Percentiles rank a stretch among this genome's conserved stretches.
Conservation (phyloP, 73 alveolate genomes). For the Vitrella brassicaformis region DNA sequence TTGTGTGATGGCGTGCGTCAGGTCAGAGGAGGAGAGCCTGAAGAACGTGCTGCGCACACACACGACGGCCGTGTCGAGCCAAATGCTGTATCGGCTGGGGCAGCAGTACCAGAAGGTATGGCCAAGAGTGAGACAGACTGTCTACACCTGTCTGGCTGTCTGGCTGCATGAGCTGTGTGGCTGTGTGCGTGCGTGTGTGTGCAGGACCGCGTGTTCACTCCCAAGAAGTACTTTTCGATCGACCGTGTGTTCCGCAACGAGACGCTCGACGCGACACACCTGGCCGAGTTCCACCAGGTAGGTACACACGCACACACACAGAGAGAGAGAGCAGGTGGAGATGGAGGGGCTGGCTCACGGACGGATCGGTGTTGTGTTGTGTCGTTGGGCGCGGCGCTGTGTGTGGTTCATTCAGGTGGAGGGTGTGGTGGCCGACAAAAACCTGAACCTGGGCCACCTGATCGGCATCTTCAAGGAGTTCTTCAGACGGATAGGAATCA, state of each 20-base stretch:
- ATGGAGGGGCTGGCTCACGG: too few relatives aligned
- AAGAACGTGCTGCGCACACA: slow-evolving; percentile 98
- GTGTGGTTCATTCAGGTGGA: too few relatives aligned
- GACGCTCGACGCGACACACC: slow-evolving; percentile 97
- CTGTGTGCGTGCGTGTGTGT: too few relatives aligned
- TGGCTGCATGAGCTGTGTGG: too few relatives aligned
- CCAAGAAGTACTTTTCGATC: slow-evolving; percentile 92
- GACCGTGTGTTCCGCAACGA: slow-evolving; percentile 99
- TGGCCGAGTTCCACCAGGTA: slow-evolving; percentile 95
- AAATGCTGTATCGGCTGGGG: slow-evolving; percentile 66
- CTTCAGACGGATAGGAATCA: slow-evolving; percentile 93
- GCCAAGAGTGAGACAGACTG: too few relatives aligned
- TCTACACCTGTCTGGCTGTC: too few relatives aligned
- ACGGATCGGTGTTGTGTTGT: too few relatives aligned
- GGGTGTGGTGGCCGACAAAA: slow-evolving; percentile 94
- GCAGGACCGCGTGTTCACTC: slow-evolving; percentile 79
- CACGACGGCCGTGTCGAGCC: slow-evolving; percentile 93
- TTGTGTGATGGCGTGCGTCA: background rate
- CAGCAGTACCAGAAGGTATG: slow-evolving; percentile 20
- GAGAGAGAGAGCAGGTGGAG: too few relatives aligned
- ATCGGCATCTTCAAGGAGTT: slow-evolving; percentile 84
- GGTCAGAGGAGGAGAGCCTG: slow-evolving; percentile 48
- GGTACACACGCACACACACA: too few relatives aligned
- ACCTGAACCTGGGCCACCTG: slow-evolving; percentile 85
- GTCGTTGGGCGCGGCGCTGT: too few relatives aligned